Evolutionary conservation across 352 stramenopile genomes (phyloP).

Genomic region (Phytophthora syringae): DNA sequence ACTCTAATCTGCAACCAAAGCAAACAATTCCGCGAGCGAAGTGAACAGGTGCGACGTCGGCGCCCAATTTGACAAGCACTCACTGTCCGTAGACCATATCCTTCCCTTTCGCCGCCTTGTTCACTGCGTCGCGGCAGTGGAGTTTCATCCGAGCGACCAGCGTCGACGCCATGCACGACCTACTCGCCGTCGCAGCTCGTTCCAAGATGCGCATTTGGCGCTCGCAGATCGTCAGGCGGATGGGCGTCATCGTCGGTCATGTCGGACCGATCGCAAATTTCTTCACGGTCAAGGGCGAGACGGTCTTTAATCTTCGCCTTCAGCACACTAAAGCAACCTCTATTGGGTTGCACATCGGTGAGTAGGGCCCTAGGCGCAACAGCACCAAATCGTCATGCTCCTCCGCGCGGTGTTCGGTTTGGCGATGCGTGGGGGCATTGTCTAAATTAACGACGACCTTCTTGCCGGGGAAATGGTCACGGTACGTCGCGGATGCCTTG

Average conservation of each 20-base stretch:
- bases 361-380: neutral
- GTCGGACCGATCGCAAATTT: neutral
- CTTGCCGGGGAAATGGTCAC: neutral
- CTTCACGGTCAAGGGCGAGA: neutral
- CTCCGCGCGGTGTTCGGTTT: neutral
- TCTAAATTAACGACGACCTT: slow-evolving; percentile 1
- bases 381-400: slow-evolving; percentile 1
- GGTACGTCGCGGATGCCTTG: neutral
- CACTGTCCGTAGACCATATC: neutral
- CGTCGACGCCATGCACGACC: neutral
- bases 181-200: neutral
- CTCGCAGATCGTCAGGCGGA: neutral
- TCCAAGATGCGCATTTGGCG: neutral
- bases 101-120: neutral
- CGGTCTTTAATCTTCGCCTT: neutral
- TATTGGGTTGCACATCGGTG: neutral
- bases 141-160: neutral
- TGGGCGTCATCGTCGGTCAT: neutral
- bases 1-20: neutral
- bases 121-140: neutral
- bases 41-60: neutral
- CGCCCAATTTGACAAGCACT: neutral
- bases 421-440: slow-evolving; percentile 1
- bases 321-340: neutral
- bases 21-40: neutral